Conservation (phyloP, 768 basidiomycete genomes). For the Myochromella boudieri region DNA sequence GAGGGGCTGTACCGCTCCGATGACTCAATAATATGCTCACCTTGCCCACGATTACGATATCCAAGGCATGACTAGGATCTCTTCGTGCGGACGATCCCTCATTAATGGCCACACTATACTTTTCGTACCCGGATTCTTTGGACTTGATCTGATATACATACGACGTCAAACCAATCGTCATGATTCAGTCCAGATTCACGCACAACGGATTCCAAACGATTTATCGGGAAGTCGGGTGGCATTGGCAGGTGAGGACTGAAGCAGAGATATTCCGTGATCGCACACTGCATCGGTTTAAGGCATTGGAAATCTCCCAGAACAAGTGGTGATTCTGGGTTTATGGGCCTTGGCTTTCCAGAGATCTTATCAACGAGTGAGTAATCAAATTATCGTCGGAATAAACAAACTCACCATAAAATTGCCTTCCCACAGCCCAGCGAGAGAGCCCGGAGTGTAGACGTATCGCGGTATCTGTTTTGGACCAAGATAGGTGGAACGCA, state of each 20-base stretch:
- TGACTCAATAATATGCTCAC: too few relatives aligned
- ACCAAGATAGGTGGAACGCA: conserved; percentile 15
- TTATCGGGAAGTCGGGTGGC: conserved; percentile 18
- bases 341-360: conserved; percentile 13
- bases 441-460: conserved; percentile 40
- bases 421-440: conserved; percentile 64
- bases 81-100: conserved; percentile 1
- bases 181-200: background rate
- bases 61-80: conserved; percentile 22
- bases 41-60: conserved; percentile 41
- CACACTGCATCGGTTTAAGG: conserved; percentile 51
- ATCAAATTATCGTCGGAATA: conserved; percentile 8
- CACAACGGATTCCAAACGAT: conserved; percentile 15
- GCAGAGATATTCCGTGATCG: conserved; percentile 43
- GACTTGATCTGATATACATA: conserved; percentile 16
- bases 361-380: conserved; percentile 12
- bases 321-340: conserved; percentile 9
- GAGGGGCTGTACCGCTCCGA: background rate
- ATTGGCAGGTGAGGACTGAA: conserved; percentile 37
- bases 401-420: conserved; percentile 50
- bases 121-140: conserved; percentile 25
- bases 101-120: conserved; percentile 13
- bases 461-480: conserved; percentile 23
- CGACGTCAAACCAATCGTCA: background rate
- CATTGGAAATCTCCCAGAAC: conserved; percentile 33